phyloP scores from a whole-genome alignment of 306 rosid species.

The Gastrolobium villosum region DNA sequence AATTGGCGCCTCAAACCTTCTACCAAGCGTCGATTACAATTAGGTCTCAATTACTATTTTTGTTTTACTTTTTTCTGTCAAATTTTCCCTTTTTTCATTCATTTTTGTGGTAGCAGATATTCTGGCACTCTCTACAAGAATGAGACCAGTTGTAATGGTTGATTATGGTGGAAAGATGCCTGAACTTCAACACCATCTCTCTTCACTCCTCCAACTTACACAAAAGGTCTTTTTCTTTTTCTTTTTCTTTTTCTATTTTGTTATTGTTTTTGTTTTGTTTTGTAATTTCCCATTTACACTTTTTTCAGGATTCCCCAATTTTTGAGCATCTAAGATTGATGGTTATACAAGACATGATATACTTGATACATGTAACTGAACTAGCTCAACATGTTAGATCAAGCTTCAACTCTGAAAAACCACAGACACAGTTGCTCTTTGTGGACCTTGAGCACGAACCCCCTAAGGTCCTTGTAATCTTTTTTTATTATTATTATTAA shows the following conservation, averaged over 20 bases:
- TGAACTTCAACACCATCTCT: slow-evolving; percentile 72
- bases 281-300: neutral
- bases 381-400: slow-evolving; percentile 60
- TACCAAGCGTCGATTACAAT: slow-evolving; percentile 73
- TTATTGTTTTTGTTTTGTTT: neutral
- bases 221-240: slow-evolving; percentile 54
- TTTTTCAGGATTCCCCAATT: slow-evolving; percentile 59
- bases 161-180: slow-evolving; percentile 96
- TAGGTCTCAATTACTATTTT: slow-evolving; percentile 49
- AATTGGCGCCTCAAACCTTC: slow-evolving; percentile 90
- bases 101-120: slow-evolving; percentile 60
- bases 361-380: slow-evolving; percentile 68
- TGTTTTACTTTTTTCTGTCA: neutral
- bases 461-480: slow-evolving; percentile 63
- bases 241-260: neutral
- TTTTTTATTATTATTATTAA: neutral
- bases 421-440: slow-evolving; percentile 54
- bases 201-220: slow-evolving; percentile 60
- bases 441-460: slow-evolving; percentile 86
- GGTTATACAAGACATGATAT: slow-evolving; percentile 92
- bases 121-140: slow-evolving; percentile 74
- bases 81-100: neutral
- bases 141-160: slow-evolving; percentile 85
- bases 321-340: slow-evolving; percentile 73
- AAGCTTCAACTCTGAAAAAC: slow-evolving; percentile 58